Evolutionary conservation across 306 rosid genomes (phyloP), one percentile per base, ranked within the genome.

Genomic region (Argentina anserina): DNA sequence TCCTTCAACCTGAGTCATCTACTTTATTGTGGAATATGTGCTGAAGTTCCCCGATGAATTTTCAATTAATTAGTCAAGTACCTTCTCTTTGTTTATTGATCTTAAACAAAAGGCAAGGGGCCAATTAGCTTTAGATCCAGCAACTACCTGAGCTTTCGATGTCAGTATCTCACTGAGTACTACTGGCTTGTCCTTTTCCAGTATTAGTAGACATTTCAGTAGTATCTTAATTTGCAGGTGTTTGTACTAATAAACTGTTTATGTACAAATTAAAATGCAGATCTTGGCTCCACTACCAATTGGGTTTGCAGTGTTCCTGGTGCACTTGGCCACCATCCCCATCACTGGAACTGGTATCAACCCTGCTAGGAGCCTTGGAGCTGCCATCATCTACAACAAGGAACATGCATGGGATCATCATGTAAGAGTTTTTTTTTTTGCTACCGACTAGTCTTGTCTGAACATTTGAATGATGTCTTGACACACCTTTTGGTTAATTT

Each of bases 311-410:
- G 86, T 82, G 70, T 79, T 82, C 34, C 62, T 82, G 76, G 86
- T 82, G 39, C 83, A 79, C 77, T 72, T 82, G 81, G 86, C 86
- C 31, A 82, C 86, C 73, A 82, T 82, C 31, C 86, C 86, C 53
- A 79, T 82, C 46, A 82, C 83, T 0, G 86, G 86, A 61, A 79
- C 86, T 0, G 86, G 86, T 70, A 83, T 83, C 69, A 83, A 83
- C 81, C 86, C 86, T 8, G 86, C 86, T 28, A 72, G 86, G 81
- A 83, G 86, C 70, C 83, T 83, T 9, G 86, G 86, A 1, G 86
- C 86, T 25, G 86, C 81, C 65, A 52, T 83, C 76, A 67, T 83
- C 40, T 83, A 60, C 81, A 76, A 83, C 83, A 75, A 72, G 58
- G 79, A 66, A n/a, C 83, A 55, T 41, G 83, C 86, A 7, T 83